Evolutionary conservation across 768 basidiomycete species (phyloP), one percentile per base, ranked within the genome.

Genomic region (Tubosaeta sp.): DNA sequence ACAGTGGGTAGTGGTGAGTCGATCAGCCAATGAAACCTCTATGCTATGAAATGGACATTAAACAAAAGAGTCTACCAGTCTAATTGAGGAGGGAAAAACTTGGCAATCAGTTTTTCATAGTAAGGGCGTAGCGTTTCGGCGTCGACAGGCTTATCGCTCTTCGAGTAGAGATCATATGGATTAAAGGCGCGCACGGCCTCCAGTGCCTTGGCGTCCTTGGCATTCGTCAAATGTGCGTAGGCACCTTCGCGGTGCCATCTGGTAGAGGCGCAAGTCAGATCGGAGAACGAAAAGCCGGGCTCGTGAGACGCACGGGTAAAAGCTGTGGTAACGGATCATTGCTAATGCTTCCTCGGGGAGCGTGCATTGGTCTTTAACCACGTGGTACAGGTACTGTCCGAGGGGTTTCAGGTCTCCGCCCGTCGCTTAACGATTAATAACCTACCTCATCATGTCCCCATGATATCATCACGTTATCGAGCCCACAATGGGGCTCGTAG

Each of bases 241-340:
- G 92, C 93, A 50, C 79, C 79, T 64, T 94, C 93, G 39, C 92
- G 80, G 70, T 95, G 93, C 92, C 91, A 94, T 26, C 81, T 82
- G 58, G 17, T 25, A 51, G 42, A 2, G n/a, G 9, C 22, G 19
- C 2, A 5, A 9, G 43, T 59, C 14, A 59, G 56, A 48, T 34
- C 27, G 38, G 25, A 39, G 26, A 46, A 31, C 0, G 12, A 41
- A 22, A 38, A 17, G 6, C 22, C 31, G 8, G 11, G 32, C n/a
- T 26, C 27, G 25, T 38, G 43, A 48, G 29, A 46, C 81, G 46
- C 61, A 83, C 70, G 93, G 92, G 72, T 95, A 95, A 77, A 95
- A 95, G 61, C 87, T 90, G 72, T 95, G 93, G 67, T 91, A 95
- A 31, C 93, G 83, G 64, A 95, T 91, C 92, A 95, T 95, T 8